Evolutionary conservation across 306 rosid species (phyloP).

Genomic region (barrel medic (Medicago truncatula)): DNA sequence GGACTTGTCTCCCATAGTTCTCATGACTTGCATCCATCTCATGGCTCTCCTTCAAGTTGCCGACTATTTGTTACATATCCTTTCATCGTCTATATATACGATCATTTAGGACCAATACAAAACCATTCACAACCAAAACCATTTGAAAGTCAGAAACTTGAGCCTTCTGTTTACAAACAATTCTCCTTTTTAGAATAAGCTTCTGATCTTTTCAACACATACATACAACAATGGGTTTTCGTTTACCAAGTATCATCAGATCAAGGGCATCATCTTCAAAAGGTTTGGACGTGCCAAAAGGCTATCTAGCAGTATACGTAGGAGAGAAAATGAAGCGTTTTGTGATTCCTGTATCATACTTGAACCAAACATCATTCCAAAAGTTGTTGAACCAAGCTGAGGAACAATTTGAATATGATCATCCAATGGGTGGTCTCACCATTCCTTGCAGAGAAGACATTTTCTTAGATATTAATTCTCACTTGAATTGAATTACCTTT

Average conservation of each 20-base stretch:
- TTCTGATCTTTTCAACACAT: neutral
- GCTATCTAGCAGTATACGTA: slow-evolving; percentile 53
- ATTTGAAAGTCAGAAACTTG: slow-evolving; percentile 3
- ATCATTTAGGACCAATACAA: slow-evolving; percentile 33
- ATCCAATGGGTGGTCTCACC: slow-evolving; percentile 60
- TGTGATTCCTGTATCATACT: slow-evolving; percentile 51
- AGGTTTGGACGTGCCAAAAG: slow-evolving; percentile 50
- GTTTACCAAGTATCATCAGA: slow-evolving; percentile 41
- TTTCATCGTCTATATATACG: slow-evolving; percentile 43
- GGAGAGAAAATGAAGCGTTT: slow-evolving; percentile 58
- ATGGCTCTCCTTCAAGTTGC: slow-evolving; percentile 6
- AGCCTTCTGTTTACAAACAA: neutral
- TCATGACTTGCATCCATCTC: slow-evolving; percentile 6
- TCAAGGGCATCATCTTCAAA: slow-evolving; percentile 35
- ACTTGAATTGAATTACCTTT: neutral
- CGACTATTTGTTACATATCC: neutral
- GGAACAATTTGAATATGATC: slow-evolving; percentile 57
- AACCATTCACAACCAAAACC: slow-evolving; percentile 9
- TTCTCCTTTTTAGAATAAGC: too few relatives aligned
- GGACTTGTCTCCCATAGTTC: neutral
- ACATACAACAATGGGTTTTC: slow-evolving; percentile 43
- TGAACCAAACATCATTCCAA: slow-evolving; percentile 54
- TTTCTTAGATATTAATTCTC: slow-evolving; percentile 41
- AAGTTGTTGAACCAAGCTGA: slow-evolving; percentile 40
- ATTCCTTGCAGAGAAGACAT: slow-evolving; percentile 52